A percentile compares a stretch with the other conserved stretches of the same genome.
Evolutionary conservation across 2,329 filamentous ascomycete species (phyloP).

Genomic region (Fusarium sarcochroum): DNA sequence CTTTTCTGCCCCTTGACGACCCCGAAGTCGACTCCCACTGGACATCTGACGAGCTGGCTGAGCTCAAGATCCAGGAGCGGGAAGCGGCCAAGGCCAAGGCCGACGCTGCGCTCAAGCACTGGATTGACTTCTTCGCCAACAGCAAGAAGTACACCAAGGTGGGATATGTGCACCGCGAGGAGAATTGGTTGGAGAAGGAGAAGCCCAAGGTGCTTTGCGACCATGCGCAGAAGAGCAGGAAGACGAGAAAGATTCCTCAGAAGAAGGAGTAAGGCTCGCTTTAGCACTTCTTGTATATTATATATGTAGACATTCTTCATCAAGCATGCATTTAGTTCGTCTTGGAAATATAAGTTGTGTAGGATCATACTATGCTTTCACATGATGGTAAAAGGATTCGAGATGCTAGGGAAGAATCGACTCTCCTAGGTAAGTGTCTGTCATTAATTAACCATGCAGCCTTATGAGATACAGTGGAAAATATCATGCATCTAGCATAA

Average conservation of each 20-base stretch:
- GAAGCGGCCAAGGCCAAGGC: conserved; percentile 75
- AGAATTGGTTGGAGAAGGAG: conserved; percentile 72
- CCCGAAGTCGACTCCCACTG: conserved; percentile 72
- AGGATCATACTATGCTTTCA: too few relatives aligned
- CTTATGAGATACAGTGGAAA: too few relatives aligned
- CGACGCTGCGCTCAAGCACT: conserved; percentile 78
- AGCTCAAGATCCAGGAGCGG: conserved; percentile 72
- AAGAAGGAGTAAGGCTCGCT: conserved; percentile 10
- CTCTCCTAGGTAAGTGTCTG: too few relatives aligned
- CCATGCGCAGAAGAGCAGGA: conserved; percentile 72
- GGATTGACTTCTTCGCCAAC: conserved; percentile 86
- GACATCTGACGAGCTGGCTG: conserved; percentile 66
- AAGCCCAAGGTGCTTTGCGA: conserved; percentile 77
- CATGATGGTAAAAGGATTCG: too few relatives aligned
- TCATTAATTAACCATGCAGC: too few relatives aligned
- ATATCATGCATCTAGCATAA: too few relatives aligned
- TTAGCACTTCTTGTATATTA: neutral
- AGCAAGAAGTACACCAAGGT: conserved; percentile 86
- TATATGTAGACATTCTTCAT: neutral
- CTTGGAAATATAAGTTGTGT: neutral
- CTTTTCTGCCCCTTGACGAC: conserved; percentile 79
- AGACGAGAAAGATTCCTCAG: conserved; percentile 61
- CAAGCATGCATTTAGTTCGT: neutral
- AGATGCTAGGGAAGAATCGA: too few relatives aligned
- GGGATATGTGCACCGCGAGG: conserved; percentile 77